Percentiles rank a stretch among this genome's conserved stretches.
phyloP scores from a whole-genome alignment of 306 rosid genomes.

The Cucumis cinereus region DNA sequence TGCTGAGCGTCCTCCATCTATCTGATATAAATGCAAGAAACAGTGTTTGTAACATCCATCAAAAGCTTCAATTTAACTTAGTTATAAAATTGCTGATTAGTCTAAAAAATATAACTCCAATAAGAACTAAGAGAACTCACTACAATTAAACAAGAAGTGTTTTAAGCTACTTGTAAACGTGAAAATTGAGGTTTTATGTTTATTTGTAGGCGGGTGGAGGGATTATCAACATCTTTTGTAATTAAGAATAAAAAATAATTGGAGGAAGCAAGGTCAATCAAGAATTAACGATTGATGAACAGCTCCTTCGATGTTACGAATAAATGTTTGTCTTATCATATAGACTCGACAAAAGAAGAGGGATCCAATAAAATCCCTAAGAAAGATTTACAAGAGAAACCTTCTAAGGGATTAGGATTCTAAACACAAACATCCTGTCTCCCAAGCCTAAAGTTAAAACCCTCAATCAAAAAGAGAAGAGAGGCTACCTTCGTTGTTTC shows the following conservation, averaged over 20 bases:
- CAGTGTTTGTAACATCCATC: neutral
- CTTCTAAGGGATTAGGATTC: no score
- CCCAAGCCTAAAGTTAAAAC: no score
- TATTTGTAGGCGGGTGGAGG: neutral
- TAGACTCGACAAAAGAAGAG: no score
- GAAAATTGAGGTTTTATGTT: neutral
- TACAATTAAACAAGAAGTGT: neutral
- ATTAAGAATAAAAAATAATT: neutral
- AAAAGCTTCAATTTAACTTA: neutral
- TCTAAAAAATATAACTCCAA: neutral
- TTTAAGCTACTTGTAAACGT: neutral
- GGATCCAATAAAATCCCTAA: no score
- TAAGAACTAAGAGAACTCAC: neutral
- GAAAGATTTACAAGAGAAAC: no score
- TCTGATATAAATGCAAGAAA: neutral
- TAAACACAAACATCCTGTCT: no score
- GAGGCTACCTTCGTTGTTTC: no score
- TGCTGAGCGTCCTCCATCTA: slow-evolving; percentile 54
- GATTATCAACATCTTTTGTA: neutral
- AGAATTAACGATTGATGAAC: neutral
- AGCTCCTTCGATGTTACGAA: neutral
- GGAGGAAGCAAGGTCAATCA: neutral
- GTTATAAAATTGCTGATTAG: neutral
- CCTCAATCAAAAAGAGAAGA: no score
- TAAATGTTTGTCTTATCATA: neutral